Conservation (phyloP, 352 stramenopile species). For the Pythium grandisporangium region DNA sequence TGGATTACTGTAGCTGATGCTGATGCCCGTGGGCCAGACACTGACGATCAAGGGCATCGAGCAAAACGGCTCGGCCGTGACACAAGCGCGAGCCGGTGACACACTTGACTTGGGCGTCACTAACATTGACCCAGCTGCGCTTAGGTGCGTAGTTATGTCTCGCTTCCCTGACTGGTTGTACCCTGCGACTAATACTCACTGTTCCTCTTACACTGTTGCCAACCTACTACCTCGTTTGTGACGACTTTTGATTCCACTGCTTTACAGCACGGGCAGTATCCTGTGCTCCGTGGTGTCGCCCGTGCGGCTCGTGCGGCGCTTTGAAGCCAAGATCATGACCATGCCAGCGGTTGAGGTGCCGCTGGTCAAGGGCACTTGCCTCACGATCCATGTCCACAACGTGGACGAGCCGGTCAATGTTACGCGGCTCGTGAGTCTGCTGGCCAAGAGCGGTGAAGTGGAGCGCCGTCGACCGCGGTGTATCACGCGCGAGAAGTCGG, state of each 20-base stretch:
- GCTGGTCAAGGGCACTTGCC: constrained; percentile 72
- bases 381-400: constrained; percentile 84
- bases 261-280: constrained; percentile 62
- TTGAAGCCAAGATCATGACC: constrained; percentile 88
- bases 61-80: constrained; percentile 54
- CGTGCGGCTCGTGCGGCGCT: constrained; percentile 57
- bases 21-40: constrained; percentile 21
- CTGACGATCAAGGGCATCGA: constrained; percentile 56
- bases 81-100: constrained; percentile 59
- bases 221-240: neutral
- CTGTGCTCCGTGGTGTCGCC: constrained; percentile 75
- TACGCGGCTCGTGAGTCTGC: constrained; percentile 64
- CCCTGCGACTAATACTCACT: too few species aligned
- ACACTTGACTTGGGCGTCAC: constrained; percentile 73
- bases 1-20: constrained; percentile 13
- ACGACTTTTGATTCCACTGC: neutral
- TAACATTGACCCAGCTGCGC: constrained; percentile 54
- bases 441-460: constrained; percentile 63
- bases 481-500: constrained; percentile 77
- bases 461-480: constrained; percentile 80
- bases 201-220: too few species aligned
- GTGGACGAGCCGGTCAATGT: constrained; percentile 81
- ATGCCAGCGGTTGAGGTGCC: constrained; percentile 81
- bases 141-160: constrained; percentile 27
- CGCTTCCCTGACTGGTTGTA: too few species aligned